These are phyloP conservation scores for Saturnispora galanensis DNA, from an alignment of 805 yeast species.

Conservation along the genomic window DNA sequence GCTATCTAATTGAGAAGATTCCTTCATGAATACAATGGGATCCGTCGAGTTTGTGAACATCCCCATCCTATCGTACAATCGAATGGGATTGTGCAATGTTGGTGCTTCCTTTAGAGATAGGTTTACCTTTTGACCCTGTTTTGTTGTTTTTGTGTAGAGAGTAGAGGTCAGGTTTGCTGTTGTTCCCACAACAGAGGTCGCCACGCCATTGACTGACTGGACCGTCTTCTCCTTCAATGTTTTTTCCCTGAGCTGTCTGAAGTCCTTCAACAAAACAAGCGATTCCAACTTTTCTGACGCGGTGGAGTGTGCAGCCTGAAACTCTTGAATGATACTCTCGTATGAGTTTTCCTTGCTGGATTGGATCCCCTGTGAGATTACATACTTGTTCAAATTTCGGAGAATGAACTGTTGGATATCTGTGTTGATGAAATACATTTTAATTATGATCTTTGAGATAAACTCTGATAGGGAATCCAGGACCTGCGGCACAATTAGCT, in stretches of 20 bases:
- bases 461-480: slow-evolving; percentile 39
- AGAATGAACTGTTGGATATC: slow-evolving; percentile 27
- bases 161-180: slow-evolving; percentile 24
- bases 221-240: slow-evolving; percentile 27
- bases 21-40: slow-evolving; percentile 19
- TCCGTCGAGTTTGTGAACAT: slow-evolving; percentile 24
- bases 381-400: slow-evolving; percentile 23
- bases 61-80: slow-evolving; percentile 24
- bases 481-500: slow-evolving; percentile 36
- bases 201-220: slow-evolving; percentile 16
- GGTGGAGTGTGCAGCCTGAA: slow-evolving; percentile 29
- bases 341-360: slow-evolving; percentile 15
- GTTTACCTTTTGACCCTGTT: slow-evolving; percentile 21
- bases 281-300: slow-evolving; percentile 32
- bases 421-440: slow-evolving; percentile 30
- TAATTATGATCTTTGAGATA: slow-evolving; percentile 31
- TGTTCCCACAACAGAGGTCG: slow-evolving; percentile 21
- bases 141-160: slow-evolving; percentile 24
- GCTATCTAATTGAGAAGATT: background rate
- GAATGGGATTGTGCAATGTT: slow-evolving; percentile 28
- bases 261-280: slow-evolving; percentile 28
- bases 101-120: slow-evolving; percentile 16
- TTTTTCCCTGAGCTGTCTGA: slow-evolving; percentile 29
- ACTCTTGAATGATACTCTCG: slow-evolving; percentile 29
- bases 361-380: slow-evolving; percentile 25